phyloP scores from a whole-genome alignment of 208 protist species.

The Wallacemonas sp. region DNA sequence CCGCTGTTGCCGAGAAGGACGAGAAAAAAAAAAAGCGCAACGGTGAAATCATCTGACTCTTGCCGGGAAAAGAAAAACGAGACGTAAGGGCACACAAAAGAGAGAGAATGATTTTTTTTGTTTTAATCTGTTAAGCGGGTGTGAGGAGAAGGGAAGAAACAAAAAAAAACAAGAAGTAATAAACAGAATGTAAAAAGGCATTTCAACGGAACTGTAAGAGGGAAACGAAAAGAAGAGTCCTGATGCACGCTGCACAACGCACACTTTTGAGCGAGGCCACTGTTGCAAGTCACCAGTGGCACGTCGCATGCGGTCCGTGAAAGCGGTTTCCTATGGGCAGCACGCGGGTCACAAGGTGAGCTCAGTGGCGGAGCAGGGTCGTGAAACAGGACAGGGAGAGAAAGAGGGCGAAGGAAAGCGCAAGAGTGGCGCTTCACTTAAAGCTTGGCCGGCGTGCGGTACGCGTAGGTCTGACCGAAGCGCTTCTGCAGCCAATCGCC shows the following conservation, averaged over 20 bases:
- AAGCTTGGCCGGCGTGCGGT: conserved; percentile 17
- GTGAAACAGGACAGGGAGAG: too few species aligned
- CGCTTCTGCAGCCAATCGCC: conserved; percentile 32
- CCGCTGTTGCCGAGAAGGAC: too few species aligned
- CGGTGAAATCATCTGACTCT: background rate
- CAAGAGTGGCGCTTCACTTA: too few species aligned
- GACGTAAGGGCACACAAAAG: background rate
- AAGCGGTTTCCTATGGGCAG: too few species aligned
- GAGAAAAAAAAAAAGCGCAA: background rate
- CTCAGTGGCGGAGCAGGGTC: too few species aligned
- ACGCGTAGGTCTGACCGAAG: conserved; percentile 34
- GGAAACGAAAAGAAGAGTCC: background rate
- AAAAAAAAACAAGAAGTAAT: conserved; percentile 20
- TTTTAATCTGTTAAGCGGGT: too few species aligned
- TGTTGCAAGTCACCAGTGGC: too few species aligned
- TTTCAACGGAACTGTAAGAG: conserved; percentile 7
- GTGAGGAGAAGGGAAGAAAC: conserved; percentile 14
- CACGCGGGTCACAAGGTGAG: too few species aligned
- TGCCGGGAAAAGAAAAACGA: background rate
- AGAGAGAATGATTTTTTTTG: background rate
- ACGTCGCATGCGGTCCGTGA: too few species aligned
- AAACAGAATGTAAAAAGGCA: conserved; percentile 6
- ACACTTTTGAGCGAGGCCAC: too few species aligned
- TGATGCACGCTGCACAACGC: too few species aligned
- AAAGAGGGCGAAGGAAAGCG: too few species aligned